Evolutionary conservation across 441 rosid species (phyloP).

Genomic region (Croton laevigatus): DNA sequence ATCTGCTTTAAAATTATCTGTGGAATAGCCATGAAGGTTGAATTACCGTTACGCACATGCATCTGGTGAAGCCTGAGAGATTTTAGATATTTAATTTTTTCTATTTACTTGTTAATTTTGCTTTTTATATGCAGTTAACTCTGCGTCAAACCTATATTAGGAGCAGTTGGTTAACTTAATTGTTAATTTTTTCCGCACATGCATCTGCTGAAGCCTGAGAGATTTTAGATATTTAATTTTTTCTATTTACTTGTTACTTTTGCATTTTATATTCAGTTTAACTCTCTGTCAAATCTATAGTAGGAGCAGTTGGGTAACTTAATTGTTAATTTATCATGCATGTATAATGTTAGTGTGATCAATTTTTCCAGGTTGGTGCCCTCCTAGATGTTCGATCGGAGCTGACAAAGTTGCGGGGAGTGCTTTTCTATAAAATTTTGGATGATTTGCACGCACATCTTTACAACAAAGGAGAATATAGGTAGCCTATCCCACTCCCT

Average conservation of each 20-base stretch:
- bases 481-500: conserved; percentile 38
- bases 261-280: conserved; percentile 1
- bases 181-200: background rate
- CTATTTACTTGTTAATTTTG: background rate
- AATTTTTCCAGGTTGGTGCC: conserved; percentile 79
- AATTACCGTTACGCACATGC: conserved; percentile 1
- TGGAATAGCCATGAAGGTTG: conserved; percentile 2
- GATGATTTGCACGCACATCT: conserved; percentile 98
- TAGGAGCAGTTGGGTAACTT: conserved; percentile 5
- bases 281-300: background rate
- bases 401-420: conserved; percentile 84
- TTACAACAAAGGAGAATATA: conserved; percentile 94
- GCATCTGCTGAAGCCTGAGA: background rate
- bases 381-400: conserved; percentile 99
- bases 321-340: conserved; percentile 11
- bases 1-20: too few relatives aligned
- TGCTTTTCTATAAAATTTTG: conserved; percentile 74
- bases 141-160: conserved; percentile 2
- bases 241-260: background rate
- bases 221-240: background rate
- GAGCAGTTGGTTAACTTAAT: conserved; percentile 4
- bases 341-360: conserved; percentile 13
- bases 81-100: background rate
- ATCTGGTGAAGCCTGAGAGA: background rate
- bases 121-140: conserved; percentile 1